phyloP scores from a whole-genome alignment of 2,329 filamentous ascomycete species.

The Tolypocladium pustulatum region DNA sequence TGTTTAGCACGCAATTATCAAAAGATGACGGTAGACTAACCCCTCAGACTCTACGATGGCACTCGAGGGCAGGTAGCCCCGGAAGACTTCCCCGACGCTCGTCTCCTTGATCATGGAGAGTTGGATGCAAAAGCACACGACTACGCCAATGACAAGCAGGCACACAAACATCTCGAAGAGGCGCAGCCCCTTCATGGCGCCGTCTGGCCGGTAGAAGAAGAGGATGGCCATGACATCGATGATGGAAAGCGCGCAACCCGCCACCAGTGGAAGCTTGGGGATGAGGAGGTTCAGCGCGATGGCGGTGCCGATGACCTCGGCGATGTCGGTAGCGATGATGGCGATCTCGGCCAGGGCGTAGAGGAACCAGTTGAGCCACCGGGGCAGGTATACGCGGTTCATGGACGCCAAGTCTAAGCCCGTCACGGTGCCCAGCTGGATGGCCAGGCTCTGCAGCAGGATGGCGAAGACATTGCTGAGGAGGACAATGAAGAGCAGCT shows the following conservation, averaged over 20 bases:
- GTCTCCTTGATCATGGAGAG: slow-evolving; percentile 50
- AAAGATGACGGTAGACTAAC: slow-evolving; percentile 13
- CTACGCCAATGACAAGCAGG: slow-evolving; percentile 54
- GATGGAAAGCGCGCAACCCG: slow-evolving; percentile 58
- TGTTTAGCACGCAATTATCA: neutral
- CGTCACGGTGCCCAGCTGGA: slow-evolving; percentile 60
- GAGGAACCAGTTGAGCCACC: slow-evolving; percentile 52
- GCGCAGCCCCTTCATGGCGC: slow-evolving; percentile 47
- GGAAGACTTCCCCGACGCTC: slow-evolving; percentile 48
- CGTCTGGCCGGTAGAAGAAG: slow-evolving; percentile 52
- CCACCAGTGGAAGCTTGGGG: slow-evolving; percentile 53
- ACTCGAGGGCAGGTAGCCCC: slow-evolving; percentile 52
- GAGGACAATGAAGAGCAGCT: slow-evolving; percentile 57
- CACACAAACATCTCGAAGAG: slow-evolving; percentile 57
- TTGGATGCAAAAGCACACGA: slow-evolving; percentile 61
- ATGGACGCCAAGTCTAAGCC: slow-evolving; percentile 57
- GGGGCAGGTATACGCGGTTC: slow-evolving; percentile 53
- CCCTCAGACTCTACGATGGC: slow-evolving; percentile 47
- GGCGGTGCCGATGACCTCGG: slow-evolving; percentile 62
- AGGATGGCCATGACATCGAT: slow-evolving; percentile 58
- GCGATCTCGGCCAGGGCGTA: slow-evolving; percentile 55
- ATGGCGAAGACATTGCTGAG: slow-evolving; percentile 63
- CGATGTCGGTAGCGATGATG: slow-evolving; percentile 63
- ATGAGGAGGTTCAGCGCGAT: slow-evolving; percentile 59
- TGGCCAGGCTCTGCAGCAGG: slow-evolving; percentile 55